These are phyloP conservation scores for Ambispora gerdemannii DNA, from an alignment of 192 early-diverging fungal genomes.

Conservation along the genomic window DNA sequence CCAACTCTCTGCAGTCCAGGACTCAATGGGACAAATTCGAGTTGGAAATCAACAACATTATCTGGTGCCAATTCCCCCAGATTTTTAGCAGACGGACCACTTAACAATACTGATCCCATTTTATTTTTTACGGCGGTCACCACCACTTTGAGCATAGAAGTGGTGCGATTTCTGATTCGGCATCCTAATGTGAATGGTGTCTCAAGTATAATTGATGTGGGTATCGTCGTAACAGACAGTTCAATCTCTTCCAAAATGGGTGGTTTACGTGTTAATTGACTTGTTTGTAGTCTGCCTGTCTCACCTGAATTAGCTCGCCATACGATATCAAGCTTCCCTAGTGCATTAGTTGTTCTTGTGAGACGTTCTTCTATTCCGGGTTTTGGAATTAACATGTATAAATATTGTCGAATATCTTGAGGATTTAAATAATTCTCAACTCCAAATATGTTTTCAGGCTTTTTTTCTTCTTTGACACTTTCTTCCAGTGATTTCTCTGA, in stretches of 20 bases:
- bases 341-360: slow-evolving; percentile 69
- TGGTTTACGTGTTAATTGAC: slow-evolving; percentile 83
- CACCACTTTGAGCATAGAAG: slow-evolving; percentile 54
- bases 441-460: slow-evolving; percentile 50
- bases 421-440: slow-evolving; percentile 56
- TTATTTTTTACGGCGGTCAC: slow-evolving; percentile 68
- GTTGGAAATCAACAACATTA: slow-evolving; percentile 55
- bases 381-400: slow-evolving; percentile 78
- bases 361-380: slow-evolving; percentile 49
- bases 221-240: slow-evolving; percentile 49
- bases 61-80: slow-evolving; percentile 64
- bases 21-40: slow-evolving; percentile 81
- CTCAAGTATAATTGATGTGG: slow-evolving; percentile 52
- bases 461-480: neutral
- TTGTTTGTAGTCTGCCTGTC: slow-evolving; percentile 87
- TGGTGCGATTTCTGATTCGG: slow-evolving; percentile 54
- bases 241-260: slow-evolving; percentile 70
- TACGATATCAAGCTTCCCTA: slow-evolving; percentile 94
- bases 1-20: slow-evolving; percentile 84
- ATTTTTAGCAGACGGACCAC: slow-evolving; percentile 52
- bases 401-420: slow-evolving; percentile 87
- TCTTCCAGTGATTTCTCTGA: neutral
- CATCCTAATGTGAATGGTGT: slow-evolving; percentile 59
- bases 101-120: slow-evolving; percentile 72
- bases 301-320: slow-evolving; percentile 92